Evolutionary conservation across 495 filamentous ascomycete species (phyloP), one percentile per base, ranked within the genome.

Genomic region (Lasiosphaeriaceae sp.): DNA sequence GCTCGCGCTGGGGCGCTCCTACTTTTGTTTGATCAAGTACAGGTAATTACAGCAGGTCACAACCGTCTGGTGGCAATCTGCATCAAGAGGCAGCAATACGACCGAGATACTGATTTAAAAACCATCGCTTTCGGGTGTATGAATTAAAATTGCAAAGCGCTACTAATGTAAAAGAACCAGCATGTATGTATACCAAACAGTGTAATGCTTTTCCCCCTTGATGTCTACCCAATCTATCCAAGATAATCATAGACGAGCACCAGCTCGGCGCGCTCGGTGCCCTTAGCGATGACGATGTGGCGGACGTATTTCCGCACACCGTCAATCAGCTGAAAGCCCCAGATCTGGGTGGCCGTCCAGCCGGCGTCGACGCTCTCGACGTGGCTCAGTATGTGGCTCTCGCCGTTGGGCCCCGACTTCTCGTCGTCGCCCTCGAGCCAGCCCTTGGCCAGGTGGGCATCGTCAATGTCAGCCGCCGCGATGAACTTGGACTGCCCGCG

Each of bases 231-330:
- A 31, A 12, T n/a, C 22, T 58, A 64, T 46, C 58, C 65, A 31
- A 62, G 16, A 35, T 62, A 95, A 61, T 90, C 81, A 69, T 95
- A 96, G 11, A 96, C 84, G 68, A 96, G 72, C 68, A 83, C 81
- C 37, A 85, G 80, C 65, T 79, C 72, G 55, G 85, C 78, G 57
- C 78, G 77, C 72, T 86, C 74, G 0, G 72, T 73, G 3, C 77
- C 83, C 79, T 92, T 92, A 24, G 67, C 76, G 37, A 87, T 77
- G 17, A 85, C 79, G 45, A 90, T 73, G 46, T 86, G 86, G 56
- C 89, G 70, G 47, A 80, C 81, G 67, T 97, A 83, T 54, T 80
- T 78, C 58, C 92, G 80, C 74, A 84, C 68, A 1, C 84, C 76
- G 8, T 78, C 73, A 1, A 82, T 58, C 17, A 57, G 37, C 66